Evolutionary conservation across 2,329 filamentous ascomycete genomes (phyloP).

Genomic region (Coleophoma eucalyptorum): DNA sequence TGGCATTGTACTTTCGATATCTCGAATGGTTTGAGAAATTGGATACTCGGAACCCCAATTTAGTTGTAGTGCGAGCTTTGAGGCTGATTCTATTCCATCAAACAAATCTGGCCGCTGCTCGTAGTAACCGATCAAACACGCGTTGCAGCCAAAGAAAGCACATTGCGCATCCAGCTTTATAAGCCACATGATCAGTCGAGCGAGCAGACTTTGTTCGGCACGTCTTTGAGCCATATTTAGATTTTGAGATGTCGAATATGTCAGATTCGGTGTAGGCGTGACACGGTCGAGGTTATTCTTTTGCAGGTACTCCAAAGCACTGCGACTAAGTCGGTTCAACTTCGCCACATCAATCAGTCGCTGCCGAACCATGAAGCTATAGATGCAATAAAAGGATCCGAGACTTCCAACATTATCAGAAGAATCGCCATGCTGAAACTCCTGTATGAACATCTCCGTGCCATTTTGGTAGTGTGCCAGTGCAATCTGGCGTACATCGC

Average conservation of each 20-base stretch:
- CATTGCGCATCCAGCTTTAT: conserved; percentile 12
- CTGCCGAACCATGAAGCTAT: conserved; percentile 5
- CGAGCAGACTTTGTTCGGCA: conserved; percentile 4
- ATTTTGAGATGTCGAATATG: background rate
- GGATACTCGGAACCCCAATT: conserved; percentile 10
- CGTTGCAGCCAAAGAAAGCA: conserved; percentile 9
- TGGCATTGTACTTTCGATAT: conserved; percentile 9
- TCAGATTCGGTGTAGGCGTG: too few species aligned
- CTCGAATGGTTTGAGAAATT: conserved; percentile 10
- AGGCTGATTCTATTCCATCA: conserved; percentile 2
- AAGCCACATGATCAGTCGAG: conserved; percentile 8
- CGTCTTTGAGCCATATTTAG: background rate
- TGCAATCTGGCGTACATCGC: background rate
- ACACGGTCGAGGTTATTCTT: background rate
- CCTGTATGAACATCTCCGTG: conserved; percentile 6
- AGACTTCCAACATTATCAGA: conserved; percentile 3
- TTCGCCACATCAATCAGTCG: background rate
- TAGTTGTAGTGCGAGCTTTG: conserved; percentile 7
- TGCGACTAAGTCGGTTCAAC: conserved; percentile 7
- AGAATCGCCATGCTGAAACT: background rate
- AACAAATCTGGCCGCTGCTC: conserved; percentile 3
- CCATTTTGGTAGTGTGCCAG: conserved; percentile 8
- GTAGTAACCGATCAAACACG: conserved; percentile 6
- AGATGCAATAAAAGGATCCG: conserved; percentile 7
- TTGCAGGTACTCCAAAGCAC: conserved; percentile 1